phyloP scores from a whole-genome alignment of 331 rosid genomes.

The Pyrus hybrid region DNA sequence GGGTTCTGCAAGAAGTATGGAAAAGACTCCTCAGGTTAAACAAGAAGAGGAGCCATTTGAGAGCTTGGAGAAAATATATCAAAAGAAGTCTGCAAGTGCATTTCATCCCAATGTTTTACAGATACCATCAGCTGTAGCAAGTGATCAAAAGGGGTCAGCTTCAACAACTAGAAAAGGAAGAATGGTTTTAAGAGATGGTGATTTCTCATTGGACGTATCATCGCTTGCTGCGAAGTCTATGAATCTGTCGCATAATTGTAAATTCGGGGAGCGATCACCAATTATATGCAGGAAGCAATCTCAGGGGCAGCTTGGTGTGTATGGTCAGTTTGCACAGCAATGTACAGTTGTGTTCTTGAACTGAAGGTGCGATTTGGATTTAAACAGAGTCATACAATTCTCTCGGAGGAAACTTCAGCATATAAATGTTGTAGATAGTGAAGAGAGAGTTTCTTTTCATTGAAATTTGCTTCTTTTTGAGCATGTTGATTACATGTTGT shows the following conservation, averaged over 20 bases:
- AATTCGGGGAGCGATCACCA: constrained; percentile 42
- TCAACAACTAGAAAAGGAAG: constrained; percentile 34
- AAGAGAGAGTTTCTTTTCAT: not conserved
- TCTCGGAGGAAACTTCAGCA: not conserved
- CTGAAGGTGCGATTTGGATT: constrained; percentile 13
- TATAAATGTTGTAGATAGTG: constrained; percentile 4
- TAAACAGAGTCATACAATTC: not conserved
- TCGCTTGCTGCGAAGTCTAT: constrained; percentile 28
- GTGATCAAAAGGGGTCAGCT: constrained; percentile 38
- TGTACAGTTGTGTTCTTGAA: constrained; percentile 44
- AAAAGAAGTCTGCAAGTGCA: constrained; percentile 29
- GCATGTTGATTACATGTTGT: not conserved
- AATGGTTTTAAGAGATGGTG: constrained; percentile 34
- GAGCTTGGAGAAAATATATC: constrained; percentile 22
- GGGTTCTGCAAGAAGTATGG: constrained; percentile 12
- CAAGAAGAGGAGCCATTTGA: too few relatives aligned
- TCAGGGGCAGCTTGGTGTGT: constrained; percentile 41
- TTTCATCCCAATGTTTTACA: constrained; percentile 30
- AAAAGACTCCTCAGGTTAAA: constrained; percentile 3
- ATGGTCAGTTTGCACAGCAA: constrained; percentile 44
- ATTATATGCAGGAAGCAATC: constrained; percentile 39
- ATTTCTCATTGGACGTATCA: constrained; percentile 28
- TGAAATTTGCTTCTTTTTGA: not conserved
- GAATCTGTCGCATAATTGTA: constrained; percentile 33
- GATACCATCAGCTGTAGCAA: constrained; percentile 28